Base-by-base conservation (phyloP, 2,329 filamentous ascomycete species). In the Colletotrichum siamense region DNA sequence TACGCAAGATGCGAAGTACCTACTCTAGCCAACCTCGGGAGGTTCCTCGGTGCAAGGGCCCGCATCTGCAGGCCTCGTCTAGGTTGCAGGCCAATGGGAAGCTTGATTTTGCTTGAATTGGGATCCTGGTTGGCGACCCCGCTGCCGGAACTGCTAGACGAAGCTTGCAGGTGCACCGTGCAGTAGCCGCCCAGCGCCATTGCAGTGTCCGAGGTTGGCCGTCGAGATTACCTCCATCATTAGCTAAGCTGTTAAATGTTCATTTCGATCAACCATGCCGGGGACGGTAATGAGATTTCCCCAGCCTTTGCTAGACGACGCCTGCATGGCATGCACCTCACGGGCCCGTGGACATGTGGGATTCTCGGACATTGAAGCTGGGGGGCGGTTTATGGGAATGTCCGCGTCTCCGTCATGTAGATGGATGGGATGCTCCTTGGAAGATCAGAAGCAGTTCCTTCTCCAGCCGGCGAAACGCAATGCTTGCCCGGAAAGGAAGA, bases 11-110 rank as follows among this genome's bases (percentile, higher is more conserved):
- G n/a, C 4, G 59, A 55, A 18, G 49, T 73, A 76, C 71, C 39
- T 61, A 13, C 18, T 61, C 49, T 39, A 69, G 61, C 74, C 74
- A 16, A 44, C 44, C 57, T 62, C 28, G 70, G 74, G 70, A 76
- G 74, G 52, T 30, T 39, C 64, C 57, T 76, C 64, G 64, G 73
- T 52, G 61, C 44, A 61, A 22, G 34, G 64, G 22, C 74, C 71
- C 73, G 73, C 73, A 69, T 74, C 66, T 76, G 74, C 74, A 74
- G 63, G 28, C 30, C 36, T 76, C 74, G 74, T 76, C 74, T 76
- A 65, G 74, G 49, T 15, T 5, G 49, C 26, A 62, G 36, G 59
- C 74, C 74, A 76, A 76, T 76, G n/a, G 69, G 65, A 69, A 76
- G 74, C 74, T 74, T 69, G 34, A 34, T 52, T 65, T 69, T 69